Evolutionary conservation across 768 basidiomycete species (phyloP).

Genomic region (Boletus tomentosulus): DNA sequence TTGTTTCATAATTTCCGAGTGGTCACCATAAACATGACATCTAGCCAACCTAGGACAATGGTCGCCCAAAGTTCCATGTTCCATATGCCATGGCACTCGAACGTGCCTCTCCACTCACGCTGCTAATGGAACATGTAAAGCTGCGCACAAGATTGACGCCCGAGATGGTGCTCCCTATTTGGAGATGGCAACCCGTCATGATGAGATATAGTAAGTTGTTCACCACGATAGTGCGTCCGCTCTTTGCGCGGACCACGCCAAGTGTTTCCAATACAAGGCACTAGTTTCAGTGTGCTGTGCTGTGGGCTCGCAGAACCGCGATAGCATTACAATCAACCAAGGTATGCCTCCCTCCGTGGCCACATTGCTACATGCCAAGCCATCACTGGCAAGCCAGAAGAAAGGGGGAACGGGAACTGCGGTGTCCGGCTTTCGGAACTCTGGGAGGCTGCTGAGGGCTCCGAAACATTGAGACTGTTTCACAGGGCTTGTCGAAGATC

Average conservation of each 20-base stretch:
- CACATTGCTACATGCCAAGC: background rate
- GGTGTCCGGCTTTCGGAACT: background rate
- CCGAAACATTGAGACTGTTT: background rate
- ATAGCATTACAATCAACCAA: background rate
- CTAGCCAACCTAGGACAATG: background rate
- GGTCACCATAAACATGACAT: background rate
- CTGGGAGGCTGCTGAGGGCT: background rate
- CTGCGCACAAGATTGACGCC: conserved; percentile 14
- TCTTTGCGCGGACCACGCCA: conserved; percentile 10
- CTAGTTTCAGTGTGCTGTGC: background rate
- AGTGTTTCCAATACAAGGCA: background rate
- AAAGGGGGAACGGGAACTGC: background rate
- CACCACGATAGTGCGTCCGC: conserved; percentile 1
- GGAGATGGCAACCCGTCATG: background rate
- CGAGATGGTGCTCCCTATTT: conserved; percentile 7
- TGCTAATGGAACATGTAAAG: background rate
- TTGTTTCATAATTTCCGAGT: conserved; percentile 4
- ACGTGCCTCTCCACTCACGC: conserved; percentile 2
- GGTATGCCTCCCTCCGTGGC: background rate
- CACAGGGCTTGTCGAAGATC: background rate
- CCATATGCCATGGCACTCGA: background rate
- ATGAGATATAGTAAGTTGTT: background rate
- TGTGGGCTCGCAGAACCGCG: background rate
- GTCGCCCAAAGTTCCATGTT: background rate
- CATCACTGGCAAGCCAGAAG: background rate